Base-by-base conservation (phyloP, 768 basidiomycete species). In the Galerina marginata region DNA sequence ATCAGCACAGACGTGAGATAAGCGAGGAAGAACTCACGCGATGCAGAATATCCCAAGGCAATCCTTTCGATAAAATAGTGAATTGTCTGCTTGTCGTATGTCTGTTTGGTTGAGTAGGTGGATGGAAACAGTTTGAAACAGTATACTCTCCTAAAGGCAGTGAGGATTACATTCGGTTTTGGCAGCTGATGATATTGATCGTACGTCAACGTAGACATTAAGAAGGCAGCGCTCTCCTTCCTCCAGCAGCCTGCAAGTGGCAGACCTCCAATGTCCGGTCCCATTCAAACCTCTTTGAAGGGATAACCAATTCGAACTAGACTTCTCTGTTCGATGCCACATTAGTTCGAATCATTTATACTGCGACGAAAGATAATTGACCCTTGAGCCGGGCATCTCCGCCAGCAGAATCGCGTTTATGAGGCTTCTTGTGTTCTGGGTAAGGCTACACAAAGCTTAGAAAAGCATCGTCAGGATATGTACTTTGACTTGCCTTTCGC, bases 61-160 rank as follows among this genome's bases (percentile, higher is more conserved):
- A 67, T 92, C 83, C 65, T 90, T 89, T 45, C 88, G 83, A 65
- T 86, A 86, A 72, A 95, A 92, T 6, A 95, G 71, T 0, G 93
- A 93, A 52, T 80, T 81, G 69, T 95, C 91, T 29, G 85, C 83
- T 38, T 79, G 80, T n/a, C 91, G 86, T 61, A 96, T 88, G 70
- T 95, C 93, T 33, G 91, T 91, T 67, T 92, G 88, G 61, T 86
- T 81, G 49, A 93, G 79, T 47, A 88, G 77, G 69, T 93, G 88
- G 57, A 92, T 77, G 69, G 86, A 86, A 55, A 92, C 78, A 9
- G 89, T 89, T 69, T 91, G 88, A 69, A 87, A 91, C 40, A 93
- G 73, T 37, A 86, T 86, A 25, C 84, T 83, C 74, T 90, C 89
- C 90, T 93, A 72, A 29, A 64, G 38, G n/a, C 45, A 45, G 16